Conservation (phyloP, 805 yeast species). For the Lachancea mirantina region DNA sequence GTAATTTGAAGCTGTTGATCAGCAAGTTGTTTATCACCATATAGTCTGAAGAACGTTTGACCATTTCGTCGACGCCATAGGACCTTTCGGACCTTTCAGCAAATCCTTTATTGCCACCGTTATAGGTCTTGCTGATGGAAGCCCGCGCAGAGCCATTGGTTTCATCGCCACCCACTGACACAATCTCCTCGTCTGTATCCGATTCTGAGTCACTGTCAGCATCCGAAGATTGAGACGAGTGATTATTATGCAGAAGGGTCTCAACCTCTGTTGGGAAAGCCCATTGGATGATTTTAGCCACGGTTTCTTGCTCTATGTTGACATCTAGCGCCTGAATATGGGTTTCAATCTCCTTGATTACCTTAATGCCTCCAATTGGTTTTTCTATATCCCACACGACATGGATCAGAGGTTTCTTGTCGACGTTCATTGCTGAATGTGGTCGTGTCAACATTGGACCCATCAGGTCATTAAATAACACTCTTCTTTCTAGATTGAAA, state of each 20-base stretch:
- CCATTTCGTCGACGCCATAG: conserved; percentile 43
- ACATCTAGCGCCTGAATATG: conserved; percentile 59
- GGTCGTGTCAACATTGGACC: conserved; percentile 44
- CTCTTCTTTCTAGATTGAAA: conserved; percentile 49
- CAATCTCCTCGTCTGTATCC: conserved; percentile 9
- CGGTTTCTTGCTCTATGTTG: conserved; percentile 65
- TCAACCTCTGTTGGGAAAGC: conserved; percentile 53
- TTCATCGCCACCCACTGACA: conserved; percentile 4
- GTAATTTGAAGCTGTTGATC: conserved; percentile 44
- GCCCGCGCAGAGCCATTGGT: not conserved
- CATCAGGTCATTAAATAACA: conserved; percentile 65
- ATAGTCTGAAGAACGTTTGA: conserved; percentile 64
- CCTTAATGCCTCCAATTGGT: conserved; percentile 88
- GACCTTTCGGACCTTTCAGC: too few species aligned
- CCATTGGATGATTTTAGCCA: conserved; percentile 55
- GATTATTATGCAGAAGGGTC: conserved; percentile 11
- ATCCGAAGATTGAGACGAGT: not conserved
- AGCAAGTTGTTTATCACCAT: conserved; percentile 57
- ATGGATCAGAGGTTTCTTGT: conserved; percentile 33
- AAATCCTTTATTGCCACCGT: conserved; percentile 7
- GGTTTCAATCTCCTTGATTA: conserved; percentile 58
- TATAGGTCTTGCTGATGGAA: not conserved
- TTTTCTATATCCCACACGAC: conserved; percentile 71
- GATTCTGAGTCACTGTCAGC: conserved; percentile 13
- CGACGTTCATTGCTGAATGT: conserved; percentile 10